Evolutionary conservation across 2,329 filamentous ascomycete species (phyloP).

Genomic region (Scorias spongiosa): DNA sequence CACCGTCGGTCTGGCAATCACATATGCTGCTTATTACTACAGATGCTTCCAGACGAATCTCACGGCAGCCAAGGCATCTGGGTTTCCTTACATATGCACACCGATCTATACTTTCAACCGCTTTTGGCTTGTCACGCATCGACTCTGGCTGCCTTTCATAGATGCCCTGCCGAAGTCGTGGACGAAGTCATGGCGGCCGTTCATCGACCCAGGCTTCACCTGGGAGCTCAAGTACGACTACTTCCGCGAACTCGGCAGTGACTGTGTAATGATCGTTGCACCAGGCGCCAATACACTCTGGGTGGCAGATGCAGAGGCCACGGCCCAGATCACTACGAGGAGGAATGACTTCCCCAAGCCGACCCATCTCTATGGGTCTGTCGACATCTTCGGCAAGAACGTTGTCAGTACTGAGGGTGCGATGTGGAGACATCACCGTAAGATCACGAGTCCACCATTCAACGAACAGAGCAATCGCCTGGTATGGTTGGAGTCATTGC

Average conservation of each 20-base stretch:
- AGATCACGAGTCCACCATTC: constrained; percentile 55
- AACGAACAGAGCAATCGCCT: constrained; percentile 60
- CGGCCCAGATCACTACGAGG: constrained; percentile 49
- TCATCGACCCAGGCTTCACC: constrained; percentile 44
- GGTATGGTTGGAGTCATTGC: constrained; percentile 48
- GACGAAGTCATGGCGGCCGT: constrained; percentile 44
- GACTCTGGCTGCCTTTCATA: constrained; percentile 41
- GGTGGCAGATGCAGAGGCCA: constrained; percentile 48
- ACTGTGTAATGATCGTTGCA: constrained; percentile 50
- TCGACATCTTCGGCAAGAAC: constrained; percentile 56
- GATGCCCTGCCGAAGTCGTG: constrained; percentile 38
- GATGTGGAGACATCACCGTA: constrained; percentile 58
- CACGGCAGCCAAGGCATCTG: constrained; percentile 29
- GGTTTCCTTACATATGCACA: constrained; percentile 27
- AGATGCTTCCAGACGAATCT: constrained; percentile 26
- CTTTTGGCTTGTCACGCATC: constrained; percentile 41
- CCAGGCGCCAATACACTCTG: constrained; percentile 39
- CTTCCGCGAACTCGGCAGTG: constrained; percentile 42
- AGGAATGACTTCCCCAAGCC: constrained; percentile 61
- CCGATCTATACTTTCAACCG: constrained; percentile 34
- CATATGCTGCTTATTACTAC: constrained; percentile 21
- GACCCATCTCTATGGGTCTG: constrained; percentile 40
- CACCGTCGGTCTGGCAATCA: constrained; percentile 17
- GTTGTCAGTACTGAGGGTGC: constrained; percentile 55
- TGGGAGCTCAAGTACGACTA: constrained; percentile 41